Conservation (phyloP, 306 rosid genomes). For the Castanea crenata region DNA sequence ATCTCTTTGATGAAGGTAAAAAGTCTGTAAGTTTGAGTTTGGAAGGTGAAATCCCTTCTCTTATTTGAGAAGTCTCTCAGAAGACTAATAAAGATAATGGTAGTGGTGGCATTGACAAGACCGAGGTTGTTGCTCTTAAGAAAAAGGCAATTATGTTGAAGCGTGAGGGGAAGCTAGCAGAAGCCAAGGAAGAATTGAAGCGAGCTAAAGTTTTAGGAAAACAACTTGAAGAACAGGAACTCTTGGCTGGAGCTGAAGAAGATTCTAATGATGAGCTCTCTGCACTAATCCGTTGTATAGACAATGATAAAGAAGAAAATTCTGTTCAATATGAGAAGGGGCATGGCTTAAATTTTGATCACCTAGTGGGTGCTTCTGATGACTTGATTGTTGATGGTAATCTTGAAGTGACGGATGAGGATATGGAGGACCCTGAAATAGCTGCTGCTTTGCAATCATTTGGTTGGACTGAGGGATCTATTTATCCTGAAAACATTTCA, state of each 20-base stretch:
- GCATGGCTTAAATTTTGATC: slow-evolving; percentile 47
- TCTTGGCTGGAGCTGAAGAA: slow-evolving; percentile 84
- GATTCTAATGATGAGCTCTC: slow-evolving; percentile 90
- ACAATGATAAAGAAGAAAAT: slow-evolving; percentile 49
- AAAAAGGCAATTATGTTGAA: slow-evolving; percentile 76
- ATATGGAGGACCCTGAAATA: slow-evolving; percentile 88
- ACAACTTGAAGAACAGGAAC: slow-evolving; percentile 89
- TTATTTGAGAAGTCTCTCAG: slow-evolving; percentile 52
- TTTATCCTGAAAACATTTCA: slow-evolving; percentile 26
- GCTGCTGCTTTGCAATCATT: slow-evolving; percentile 65
- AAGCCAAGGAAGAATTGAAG: slow-evolving; percentile 94
- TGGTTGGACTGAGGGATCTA: slow-evolving; percentile 73
- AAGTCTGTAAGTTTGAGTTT: slow-evolving; percentile 52
- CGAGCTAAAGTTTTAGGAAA: slow-evolving; percentile 81
- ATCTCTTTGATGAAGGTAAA: slow-evolving; percentile 55
- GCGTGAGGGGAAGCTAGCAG: slow-evolving; percentile 89
- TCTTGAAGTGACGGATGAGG: slow-evolving; percentile 84
- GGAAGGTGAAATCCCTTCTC: slow-evolving; percentile 85
- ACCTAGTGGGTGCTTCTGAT: slow-evolving; percentile 51
- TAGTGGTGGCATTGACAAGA: slow-evolving; percentile 50
- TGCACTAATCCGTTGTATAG: slow-evolving; percentile 69
- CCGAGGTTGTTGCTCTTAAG: slow-evolving; percentile 74
- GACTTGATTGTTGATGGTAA: slow-evolving; percentile 41
- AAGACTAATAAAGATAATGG: slow-evolving; percentile 47
- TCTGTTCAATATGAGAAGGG: slow-evolving; percentile 33